phyloP scores from a whole-genome alignment of 495 filamentous ascomycete genomes.

The Beverwykella pulmonaria region DNA sequence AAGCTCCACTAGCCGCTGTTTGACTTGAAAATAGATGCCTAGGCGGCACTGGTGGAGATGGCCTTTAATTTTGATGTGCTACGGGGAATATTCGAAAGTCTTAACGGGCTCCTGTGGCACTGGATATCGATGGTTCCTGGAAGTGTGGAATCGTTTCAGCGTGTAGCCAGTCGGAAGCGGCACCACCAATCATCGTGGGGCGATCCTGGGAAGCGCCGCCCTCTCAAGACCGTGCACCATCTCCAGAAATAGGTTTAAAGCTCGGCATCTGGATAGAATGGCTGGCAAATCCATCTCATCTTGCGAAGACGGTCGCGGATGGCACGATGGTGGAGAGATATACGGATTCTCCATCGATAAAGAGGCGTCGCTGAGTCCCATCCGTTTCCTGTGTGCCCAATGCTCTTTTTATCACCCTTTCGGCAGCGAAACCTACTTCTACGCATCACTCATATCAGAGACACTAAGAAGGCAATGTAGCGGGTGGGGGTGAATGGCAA shows the following conservation, averaged over 20 bases:
- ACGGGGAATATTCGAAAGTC: constrained; percentile 10
- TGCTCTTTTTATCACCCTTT: too few species aligned
- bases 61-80: constrained; percentile 21
- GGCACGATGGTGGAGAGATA: constrained; percentile 5
- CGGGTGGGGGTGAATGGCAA: too few species aligned
- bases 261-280: background rate
- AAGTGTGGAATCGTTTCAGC: constrained; percentile 2
- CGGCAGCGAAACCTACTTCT: too few species aligned
- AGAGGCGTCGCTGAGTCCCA: background rate
- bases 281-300: background rate
- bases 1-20: constrained; percentile 40
- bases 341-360: background rate
- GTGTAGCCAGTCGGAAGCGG: constrained; percentile 5
- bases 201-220: background rate
- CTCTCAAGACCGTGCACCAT: background rate
- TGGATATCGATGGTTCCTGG: background rate
- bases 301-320: background rate
- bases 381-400: background rate
- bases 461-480: too few species aligned
- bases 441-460: too few species aligned
- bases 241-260: constrained; percentile 16
- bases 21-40: constrained; percentile 28
- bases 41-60: constrained; percentile 32
- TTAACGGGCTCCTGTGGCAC: background rate
- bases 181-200: background rate